phyloP scores from a whole-genome alignment of 129 eudicot species.

The Solidago caesia region DNA sequence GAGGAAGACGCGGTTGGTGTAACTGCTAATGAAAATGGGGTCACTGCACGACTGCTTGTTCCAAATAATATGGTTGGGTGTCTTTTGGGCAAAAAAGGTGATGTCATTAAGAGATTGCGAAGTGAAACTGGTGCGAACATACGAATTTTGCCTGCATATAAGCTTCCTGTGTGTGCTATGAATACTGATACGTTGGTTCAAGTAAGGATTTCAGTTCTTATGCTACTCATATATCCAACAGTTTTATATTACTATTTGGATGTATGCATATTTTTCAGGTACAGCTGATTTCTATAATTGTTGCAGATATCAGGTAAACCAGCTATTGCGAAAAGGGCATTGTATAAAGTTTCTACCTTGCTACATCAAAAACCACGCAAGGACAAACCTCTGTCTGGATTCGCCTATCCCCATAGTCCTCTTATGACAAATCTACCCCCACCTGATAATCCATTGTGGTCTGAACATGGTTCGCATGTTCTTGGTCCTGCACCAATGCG shows the following conservation, averaged over 20 bases:
- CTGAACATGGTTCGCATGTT: conserved; percentile 40
- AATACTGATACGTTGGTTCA: conserved; percentile 73
- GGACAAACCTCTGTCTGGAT: conserved; percentile 55
- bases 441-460: conserved; percentile 34
- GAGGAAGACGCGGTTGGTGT: conserved; percentile 50
- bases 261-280: too few relatives aligned
- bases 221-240: background rate
- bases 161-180: conserved; percentile 80
- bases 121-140: conserved; percentile 79
- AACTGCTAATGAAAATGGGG: conserved; percentile 33
- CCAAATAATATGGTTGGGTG: conserved; percentile 78
- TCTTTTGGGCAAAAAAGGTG: conserved; percentile 76
- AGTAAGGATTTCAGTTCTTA: conserved; percentile 34
- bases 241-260: too few relatives aligned
- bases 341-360: conserved; percentile 60
- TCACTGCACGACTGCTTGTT: conserved; percentile 75
- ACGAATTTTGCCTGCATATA: conserved; percentile 73
- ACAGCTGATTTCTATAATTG: too few relatives aligned
- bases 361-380: conserved; percentile 89
- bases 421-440: conserved; percentile 41
- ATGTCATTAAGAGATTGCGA: conserved; percentile 75
- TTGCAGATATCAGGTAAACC: conserved; percentile 74
- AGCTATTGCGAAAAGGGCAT: conserved; percentile 54
- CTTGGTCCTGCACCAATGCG: conserved; percentile 41
- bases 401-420: conserved; percentile 38